Percentiles rank a stretch among this genome's conserved stretches.
These are phyloP conservation scores for Isabelozyma rhagii DNA, from an alignment of 805 yeast genomes.

Conservation along the genomic window DNA sequence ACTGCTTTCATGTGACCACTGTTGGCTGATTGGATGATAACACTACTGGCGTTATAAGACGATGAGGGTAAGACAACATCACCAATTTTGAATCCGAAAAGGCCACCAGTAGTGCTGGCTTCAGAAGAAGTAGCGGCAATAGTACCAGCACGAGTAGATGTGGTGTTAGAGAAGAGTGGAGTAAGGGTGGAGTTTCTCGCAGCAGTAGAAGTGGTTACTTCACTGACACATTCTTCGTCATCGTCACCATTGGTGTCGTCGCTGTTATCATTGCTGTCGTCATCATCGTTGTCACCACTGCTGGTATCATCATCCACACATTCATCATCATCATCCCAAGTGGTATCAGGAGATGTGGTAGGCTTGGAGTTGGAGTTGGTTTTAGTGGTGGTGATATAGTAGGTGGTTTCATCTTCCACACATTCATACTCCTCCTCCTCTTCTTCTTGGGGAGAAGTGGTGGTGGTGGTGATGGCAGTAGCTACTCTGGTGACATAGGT, in stretches of 20 bases:
- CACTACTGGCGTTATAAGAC: neutral
- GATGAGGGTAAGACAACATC: slow-evolving; percentile 2
- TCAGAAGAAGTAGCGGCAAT: slow-evolving; percentile 2
- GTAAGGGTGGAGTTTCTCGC: neutral
- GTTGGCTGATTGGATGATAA: slow-evolving; percentile 4
- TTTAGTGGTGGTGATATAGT: neutral
- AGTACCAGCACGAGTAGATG: slow-evolving; percentile 2
- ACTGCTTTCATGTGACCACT: slow-evolving; percentile 3
- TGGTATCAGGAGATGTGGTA: neutral
- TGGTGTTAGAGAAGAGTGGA: neutral
- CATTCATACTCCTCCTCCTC: slow-evolving; percentile 10
- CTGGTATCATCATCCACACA: neutral
- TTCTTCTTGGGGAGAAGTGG: slow-evolving; percentile 5
- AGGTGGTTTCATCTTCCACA: slow-evolving; percentile 2
- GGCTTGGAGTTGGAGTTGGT: neutral
- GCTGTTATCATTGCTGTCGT: slow-evolving; percentile 6
- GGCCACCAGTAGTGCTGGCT: neutral
- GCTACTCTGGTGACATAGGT: slow-evolving; percentile 3
- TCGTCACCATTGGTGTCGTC: slow-evolving; percentile 9
- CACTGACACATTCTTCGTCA: slow-evolving; percentile 12
- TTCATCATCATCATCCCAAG: slow-evolving; percentile 3
- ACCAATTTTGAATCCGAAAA: slow-evolving; percentile 1
- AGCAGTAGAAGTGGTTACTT: neutral
- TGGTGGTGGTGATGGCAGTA: neutral
- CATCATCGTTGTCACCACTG: slow-evolving; percentile 7